A percentile compares a stretch with the other conserved stretches of the same genome.
Evolutionary conservation across 306 rosid genomes (phyloP).

Genomic region (Prunus mira): DNA sequence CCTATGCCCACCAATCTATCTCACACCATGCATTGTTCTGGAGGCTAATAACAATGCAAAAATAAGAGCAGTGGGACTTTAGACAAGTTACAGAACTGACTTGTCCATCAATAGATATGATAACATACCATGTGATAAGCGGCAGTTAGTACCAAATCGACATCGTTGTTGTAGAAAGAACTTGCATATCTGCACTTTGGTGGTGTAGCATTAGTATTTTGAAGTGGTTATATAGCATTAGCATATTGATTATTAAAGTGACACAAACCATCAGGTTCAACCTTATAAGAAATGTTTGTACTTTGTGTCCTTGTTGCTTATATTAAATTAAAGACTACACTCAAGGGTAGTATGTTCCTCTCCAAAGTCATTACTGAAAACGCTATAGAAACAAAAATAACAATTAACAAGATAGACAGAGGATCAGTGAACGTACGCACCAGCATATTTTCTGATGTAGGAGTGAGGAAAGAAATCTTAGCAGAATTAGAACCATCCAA

Average conservation of each 20-base stretch:
- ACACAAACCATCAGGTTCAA: not conserved
- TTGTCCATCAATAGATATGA: constrained; percentile 29
- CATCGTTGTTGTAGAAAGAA: constrained; percentile 91
- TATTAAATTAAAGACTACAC: not conserved
- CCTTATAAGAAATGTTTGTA: not conserved
- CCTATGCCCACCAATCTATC: constrained; percentile 20
- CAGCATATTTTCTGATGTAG: constrained; percentile 85
- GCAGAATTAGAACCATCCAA: constrained; percentile 53
- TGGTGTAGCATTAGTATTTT: constrained; percentile 57
- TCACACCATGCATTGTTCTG: constrained; percentile 8
- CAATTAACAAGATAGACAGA: not conserved
- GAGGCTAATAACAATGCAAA: constrained; percentile 12
- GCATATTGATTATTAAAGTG: not conserved
- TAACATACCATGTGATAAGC: constrained; percentile 92
- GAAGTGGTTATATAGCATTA: constrained; percentile 27
- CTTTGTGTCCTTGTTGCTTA: not conserved
- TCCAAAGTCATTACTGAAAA: not conserved
- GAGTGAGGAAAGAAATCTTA: constrained; percentile 79
- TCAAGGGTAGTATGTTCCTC: not conserved
- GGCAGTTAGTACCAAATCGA: constrained; percentile 88
- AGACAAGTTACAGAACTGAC: constrained; percentile 15
- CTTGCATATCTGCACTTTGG: constrained; percentile 98
- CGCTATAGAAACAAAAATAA: not conserved
- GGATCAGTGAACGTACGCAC: constrained; percentile 36
- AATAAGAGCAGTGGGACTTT: constrained; percentile 7